phyloP scores from a whole-genome alignment of 148 eudicot genomes.

The Spergularia bocconei region DNA sequence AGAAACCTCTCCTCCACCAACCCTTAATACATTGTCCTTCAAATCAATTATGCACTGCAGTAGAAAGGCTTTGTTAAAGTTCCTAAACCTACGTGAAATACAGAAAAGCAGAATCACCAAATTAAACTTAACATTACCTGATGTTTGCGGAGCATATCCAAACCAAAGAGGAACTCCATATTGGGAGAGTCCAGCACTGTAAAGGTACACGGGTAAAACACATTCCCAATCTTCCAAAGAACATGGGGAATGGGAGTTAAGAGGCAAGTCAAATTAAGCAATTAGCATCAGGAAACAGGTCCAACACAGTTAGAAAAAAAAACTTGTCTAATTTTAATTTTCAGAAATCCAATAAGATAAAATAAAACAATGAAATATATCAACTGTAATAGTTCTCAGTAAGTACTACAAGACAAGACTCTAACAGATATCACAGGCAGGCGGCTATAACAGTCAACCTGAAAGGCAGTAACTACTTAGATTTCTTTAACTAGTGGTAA shows the following conservation, averaged over 20 bases:
- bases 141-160: constrained; percentile 98
- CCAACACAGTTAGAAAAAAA: constrained; percentile 3
- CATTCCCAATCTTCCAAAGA: constrained; percentile 72
- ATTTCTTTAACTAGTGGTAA: not conserved
- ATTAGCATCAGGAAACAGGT: constrained; percentile 7
- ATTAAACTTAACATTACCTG: constrained; percentile 50
- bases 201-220: constrained; percentile 90
- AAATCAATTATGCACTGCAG: constrained; percentile 92
- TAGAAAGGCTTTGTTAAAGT: constrained; percentile 9
- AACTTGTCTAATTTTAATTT: not conserved
- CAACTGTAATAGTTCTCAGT: not conserved
- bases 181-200: constrained; percentile 90
- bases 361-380: not conserved
- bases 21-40: constrained; percentile 88
- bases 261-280: constrained; percentile 25
- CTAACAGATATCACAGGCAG: not conserved
- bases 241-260: constrained; percentile 20
- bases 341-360: not conserved
- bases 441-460: no score
- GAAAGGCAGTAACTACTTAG: not conserved
- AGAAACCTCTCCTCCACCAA: constrained; percentile 98
- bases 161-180: constrained; percentile 97
- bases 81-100: not conserved
- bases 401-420: no score
- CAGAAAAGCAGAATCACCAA: not conserved